Evolutionary conservation across 2,329 filamentous ascomycete genomes (phyloP).

Genomic region (Thelonectria blattea): DNA sequence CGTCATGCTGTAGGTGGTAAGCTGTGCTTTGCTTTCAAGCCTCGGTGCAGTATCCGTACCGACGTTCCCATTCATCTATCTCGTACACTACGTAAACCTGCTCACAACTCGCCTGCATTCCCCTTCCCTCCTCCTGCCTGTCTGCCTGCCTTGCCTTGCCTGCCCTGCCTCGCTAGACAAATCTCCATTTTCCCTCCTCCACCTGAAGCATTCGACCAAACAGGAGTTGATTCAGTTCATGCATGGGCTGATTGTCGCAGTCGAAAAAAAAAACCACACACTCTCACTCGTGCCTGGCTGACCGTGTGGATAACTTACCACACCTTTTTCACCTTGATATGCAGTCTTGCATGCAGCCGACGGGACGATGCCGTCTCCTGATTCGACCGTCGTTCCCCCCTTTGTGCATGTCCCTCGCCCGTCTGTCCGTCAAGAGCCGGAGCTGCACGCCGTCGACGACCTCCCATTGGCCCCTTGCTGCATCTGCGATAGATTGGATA

Average conservation of each 20-base stretch:
- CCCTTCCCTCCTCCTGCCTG: no score
- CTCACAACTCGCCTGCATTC: no score
- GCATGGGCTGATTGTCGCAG: conserved; percentile 36
- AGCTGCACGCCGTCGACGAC: conserved; percentile 18
- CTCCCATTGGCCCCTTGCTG: conserved; percentile 18
- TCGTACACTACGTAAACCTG: conserved; percentile 1
- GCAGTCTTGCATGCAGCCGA: conserved; percentile 11
- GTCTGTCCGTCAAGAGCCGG: conserved; percentile 23
- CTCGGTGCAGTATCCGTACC: not conserved
- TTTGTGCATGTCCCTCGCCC: conserved; percentile 18
- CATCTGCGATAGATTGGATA: conserved; percentile 27
- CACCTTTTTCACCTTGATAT: conserved; percentile 24
- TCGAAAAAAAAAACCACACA: no score
- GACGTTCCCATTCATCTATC: conserved; percentile 5
- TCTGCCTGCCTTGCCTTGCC: not conserved
- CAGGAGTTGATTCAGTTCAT: conserved; percentile 34
- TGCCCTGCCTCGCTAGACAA: conserved; percentile 14
- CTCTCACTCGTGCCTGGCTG: conserved; percentile 32
- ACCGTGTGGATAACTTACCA: conserved; percentile 24
- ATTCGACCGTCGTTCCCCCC: conserved; percentile 26
- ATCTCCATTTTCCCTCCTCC: conserved; percentile 13
- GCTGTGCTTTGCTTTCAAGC: conserved; percentile 1
- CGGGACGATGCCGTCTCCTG: conserved; percentile 24
- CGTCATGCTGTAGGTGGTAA: conserved; percentile 7
- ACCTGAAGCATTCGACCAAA: conserved; percentile 25